A percentile compares a stretch with the other conserved stretches of the same genome.
Evolutionary conservation across 2,329 filamentous ascomycete species (phyloP).

Genomic region (Aphanoascus verrucosus): DNA sequence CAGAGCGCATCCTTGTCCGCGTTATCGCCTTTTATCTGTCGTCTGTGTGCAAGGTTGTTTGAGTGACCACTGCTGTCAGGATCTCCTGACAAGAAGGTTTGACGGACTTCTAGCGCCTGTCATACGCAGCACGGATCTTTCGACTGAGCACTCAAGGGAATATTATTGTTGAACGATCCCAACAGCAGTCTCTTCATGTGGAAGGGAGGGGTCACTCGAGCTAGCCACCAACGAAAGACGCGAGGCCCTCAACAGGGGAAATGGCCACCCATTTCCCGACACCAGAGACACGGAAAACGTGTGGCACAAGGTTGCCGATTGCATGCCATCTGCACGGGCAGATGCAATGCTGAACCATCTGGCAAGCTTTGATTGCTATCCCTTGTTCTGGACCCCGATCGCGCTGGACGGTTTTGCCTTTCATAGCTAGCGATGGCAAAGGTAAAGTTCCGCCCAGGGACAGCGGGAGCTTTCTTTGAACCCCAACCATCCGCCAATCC

Average conservation of each 20-base stretch:
- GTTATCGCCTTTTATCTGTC: not conserved
- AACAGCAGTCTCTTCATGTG: not conserved
- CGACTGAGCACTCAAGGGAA: too few species aligned
- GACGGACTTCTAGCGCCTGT: too few species aligned
- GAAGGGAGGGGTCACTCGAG: not conserved
- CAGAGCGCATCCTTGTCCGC: not conserved
- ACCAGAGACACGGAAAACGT: not conserved
- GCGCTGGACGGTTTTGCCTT: not conserved
- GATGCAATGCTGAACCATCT: not conserved
- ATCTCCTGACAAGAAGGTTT: too few species aligned
- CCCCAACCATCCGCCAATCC: not conserved
- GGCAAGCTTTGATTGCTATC: slow-evolving; percentile 8
- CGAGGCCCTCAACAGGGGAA: not conserved
- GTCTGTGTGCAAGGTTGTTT: not conserved
- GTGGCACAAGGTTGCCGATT: not conserved
- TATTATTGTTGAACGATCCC: too few species aligned
- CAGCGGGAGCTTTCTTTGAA: not conserved
- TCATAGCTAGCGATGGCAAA: not conserved
- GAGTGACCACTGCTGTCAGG: too few species aligned
- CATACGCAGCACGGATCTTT: too few species aligned
- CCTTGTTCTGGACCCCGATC: slow-evolving; percentile 3
- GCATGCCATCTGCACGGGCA: not conserved
- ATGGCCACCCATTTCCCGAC: not conserved
- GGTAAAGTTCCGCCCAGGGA: not conserved
- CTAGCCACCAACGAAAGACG: not conserved